Base-by-base conservation (phyloP, 2,329 filamentous ascomycete species). In the Echinosphaeria canescens region DNA sequence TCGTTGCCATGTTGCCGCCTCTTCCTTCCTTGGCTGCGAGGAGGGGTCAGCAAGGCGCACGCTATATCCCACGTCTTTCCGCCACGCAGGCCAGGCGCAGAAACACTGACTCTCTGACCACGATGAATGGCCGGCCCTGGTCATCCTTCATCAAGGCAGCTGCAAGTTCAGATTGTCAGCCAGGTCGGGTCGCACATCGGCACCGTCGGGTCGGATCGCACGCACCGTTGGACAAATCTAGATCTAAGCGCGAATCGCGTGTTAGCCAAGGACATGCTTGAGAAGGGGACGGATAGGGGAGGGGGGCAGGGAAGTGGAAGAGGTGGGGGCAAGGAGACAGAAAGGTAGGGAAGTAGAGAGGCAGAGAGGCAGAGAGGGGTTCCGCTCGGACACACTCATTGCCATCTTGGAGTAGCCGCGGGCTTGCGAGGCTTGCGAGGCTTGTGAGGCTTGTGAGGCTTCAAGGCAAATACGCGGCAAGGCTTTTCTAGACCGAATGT, bases 1-100 rank as follows among this genome's bases (percentile, higher is more conserved):
- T 98, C 88, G 51, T 75, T 93, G 43, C 88, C 88, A 50, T 88
- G 85, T 45, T 88, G 79, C 51, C 88, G 74, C 67, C 82, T 91
- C 71, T 95, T 98, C 59, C 73, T 92, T 47, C 85, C 85, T 54
- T 98, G 88, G 49, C 82, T 91, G 38, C 30, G 34, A 29, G 27
- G 33, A 40, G 28, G 41, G 37, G 26, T 13, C 30, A 26, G 28
- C 26, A 25, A 25, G n/a, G 26, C 19, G 22, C 24, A 22, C 17
- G 27, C 13, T 16, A 29, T 19, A 18, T 17, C 22, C 26, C 31
- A 26, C 18, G 24, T 10, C 27, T 27, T 25, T 22, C n/a, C n/a
- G n/a, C n/a, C n/a, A n/a, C n/a, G n/a, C n/a, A n/a, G n/a, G n/a
- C n/a, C n/a, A n/a, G 13, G 28, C n/a, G n/a, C n/a, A 24, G 19